phyloP scores from a whole-genome alignment of 2,329 filamentous ascomycete species.

The Stemphylium beticola region DNA sequence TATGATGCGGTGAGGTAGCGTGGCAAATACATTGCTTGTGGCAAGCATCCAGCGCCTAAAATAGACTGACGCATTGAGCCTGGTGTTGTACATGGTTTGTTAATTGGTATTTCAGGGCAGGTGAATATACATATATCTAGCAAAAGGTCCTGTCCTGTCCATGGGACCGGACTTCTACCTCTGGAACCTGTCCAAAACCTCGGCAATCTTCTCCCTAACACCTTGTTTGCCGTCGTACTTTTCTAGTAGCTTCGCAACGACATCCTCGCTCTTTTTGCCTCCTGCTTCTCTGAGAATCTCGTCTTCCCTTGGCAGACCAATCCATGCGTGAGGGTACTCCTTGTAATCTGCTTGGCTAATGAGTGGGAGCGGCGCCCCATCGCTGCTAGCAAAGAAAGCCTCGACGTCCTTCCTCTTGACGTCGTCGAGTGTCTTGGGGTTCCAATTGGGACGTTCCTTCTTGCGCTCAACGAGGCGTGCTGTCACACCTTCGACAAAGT shows the following conservation, averaged over 20 bases:
- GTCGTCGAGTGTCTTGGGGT: slow-evolving; percentile 73
- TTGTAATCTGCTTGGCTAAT: slow-evolving; percentile 68
- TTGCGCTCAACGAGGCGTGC: slow-evolving; percentile 77
- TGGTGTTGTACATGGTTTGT: too few species aligned
- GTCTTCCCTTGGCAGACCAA: slow-evolving; percentile 76
- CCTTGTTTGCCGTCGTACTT: slow-evolving; percentile 54
- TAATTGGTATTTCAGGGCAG: too few species aligned
- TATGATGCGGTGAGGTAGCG: too few species aligned
- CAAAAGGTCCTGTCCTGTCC: too few species aligned
- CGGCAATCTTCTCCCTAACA: slow-evolving; percentile 64
- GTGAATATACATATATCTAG: too few species aligned
- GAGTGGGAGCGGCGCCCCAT: slow-evolving; percentile 59
- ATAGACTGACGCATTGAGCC: too few species aligned
- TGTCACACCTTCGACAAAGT: slow-evolving; percentile 92
- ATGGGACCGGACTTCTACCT: background rate
- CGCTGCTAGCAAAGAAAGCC: slow-evolving; percentile 66
- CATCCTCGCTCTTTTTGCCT: slow-evolving; percentile 42
- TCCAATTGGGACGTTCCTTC: slow-evolving; percentile 72
- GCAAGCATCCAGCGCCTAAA: too few species aligned
- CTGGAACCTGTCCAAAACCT: slow-evolving; percentile 60
- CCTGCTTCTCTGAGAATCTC: slow-evolving; percentile 59
- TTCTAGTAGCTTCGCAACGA: slow-evolving; percentile 50
- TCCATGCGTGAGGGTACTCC: slow-evolving; percentile 73
- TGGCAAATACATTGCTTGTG: too few species aligned
- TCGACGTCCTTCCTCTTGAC: slow-evolving; percentile 66